phyloP scores from a whole-genome alignment of 139 green algal species.

The Coccomyxa sp. region DNA sequence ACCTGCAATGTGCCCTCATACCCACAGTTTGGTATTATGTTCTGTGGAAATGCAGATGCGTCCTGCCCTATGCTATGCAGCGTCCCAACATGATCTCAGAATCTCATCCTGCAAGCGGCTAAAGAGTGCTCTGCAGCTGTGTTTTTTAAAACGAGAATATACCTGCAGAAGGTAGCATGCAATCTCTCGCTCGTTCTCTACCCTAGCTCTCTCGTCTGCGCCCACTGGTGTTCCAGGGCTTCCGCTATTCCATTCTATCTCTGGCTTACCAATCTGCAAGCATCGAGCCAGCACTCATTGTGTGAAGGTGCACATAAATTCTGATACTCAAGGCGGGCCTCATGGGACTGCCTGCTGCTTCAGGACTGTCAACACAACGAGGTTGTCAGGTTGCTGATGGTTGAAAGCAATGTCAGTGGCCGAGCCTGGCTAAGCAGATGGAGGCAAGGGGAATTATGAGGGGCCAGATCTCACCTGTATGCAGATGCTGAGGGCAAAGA shows the following conservation, averaged over 20 bases:
- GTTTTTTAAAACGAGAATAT: too few species aligned
- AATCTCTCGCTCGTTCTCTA: conserved; percentile 13
- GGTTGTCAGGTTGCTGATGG: background rate
- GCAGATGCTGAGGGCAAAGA: conserved; percentile 78
- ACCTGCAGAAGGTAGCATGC: conserved; percentile 36
- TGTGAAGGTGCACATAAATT: background rate
- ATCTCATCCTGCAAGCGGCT: too few species aligned
- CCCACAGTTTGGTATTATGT: too few species aligned
- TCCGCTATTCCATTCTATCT: background rate
- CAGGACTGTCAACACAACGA: background rate
- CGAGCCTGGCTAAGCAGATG: background rate
- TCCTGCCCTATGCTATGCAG: too few species aligned
- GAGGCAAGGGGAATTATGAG: background rate
- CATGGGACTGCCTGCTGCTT: background rate
- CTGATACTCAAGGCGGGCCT: background rate
- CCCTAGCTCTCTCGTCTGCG: background rate
- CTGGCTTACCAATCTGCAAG: background rate
- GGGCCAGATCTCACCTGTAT: conserved; percentile 38
- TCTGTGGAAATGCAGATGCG: too few species aligned
- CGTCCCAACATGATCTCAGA: too few species aligned
- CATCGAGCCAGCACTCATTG: background rate
- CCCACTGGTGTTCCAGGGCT: background rate
- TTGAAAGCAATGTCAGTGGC: background rate
- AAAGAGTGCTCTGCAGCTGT: too few species aligned
- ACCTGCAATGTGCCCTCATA: too few species aligned